Evolutionary conservation across 352 stramenopile species (phyloP), one percentile per base, ranked within the genome.

Genomic region (Phytophthora meadii): DNA sequence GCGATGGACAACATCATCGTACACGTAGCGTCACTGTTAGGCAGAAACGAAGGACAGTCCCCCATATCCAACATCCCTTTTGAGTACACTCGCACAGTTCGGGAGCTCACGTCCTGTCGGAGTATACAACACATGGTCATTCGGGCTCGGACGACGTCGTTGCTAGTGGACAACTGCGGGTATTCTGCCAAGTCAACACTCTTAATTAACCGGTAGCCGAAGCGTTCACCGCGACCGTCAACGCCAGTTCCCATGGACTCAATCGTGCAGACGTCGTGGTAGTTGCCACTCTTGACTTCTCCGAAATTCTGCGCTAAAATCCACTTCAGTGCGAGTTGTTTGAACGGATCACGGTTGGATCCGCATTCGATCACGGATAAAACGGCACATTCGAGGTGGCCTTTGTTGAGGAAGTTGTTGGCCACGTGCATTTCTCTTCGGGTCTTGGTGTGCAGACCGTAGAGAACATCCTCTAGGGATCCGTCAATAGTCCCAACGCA

Each of bases 261-360:
- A 24, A 86, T 36, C 5, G 55, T 54, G 53, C 77, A 72, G 12
- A 65, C 44, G 32, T 86, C 77, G 37, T 67, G 77, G 14, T 71
- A 74, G 17, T 61, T 73, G 14, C 48, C 53, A 37, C 62, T 65
- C 22, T 52, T 47, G 5, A 66, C 40, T 9, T 67, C 54, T 45
- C 63, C 68, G 7, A 74, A 60, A 45, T 65, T 61, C 3, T 74
- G 57, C 2, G 69, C 42, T 17, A 74, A 28, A 50, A 61, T 42
- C 76, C 76, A 85, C 55, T 82, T 85, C 25, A 85, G 46, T 1
- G 67, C 64, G 5, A 85, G 48, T 25, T 79, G 79, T 19, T 62
- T 68, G 53, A 78, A 80, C 40, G 72, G 76, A 22, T 78, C 49
- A 3, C 68, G 56, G 2, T 66, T 47, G 10, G 65, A 74, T 10